phyloP scores from a whole-genome alignment of 306 rosid genomes.

The Rubus idaeus region DNA sequence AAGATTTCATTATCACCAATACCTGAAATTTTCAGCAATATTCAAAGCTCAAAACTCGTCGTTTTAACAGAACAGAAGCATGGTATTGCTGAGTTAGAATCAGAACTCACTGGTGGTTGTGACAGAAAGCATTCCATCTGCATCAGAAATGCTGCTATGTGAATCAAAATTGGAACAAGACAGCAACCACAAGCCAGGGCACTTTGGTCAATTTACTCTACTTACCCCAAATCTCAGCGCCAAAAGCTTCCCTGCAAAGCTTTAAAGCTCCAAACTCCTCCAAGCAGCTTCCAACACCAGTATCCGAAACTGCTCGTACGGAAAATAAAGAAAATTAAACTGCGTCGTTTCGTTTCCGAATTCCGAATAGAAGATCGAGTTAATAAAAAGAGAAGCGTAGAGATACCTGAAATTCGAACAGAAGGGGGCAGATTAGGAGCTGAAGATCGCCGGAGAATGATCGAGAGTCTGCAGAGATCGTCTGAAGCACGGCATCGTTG shows the following conservation, averaged over 20 bases:
- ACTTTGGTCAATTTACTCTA: constrained; percentile 17
- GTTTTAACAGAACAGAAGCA: background rate
- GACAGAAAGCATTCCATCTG: constrained; percentile 79
- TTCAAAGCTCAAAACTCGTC: background rate
- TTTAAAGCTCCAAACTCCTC: constrained; percentile 60
- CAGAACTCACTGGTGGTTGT: constrained; percentile 75
- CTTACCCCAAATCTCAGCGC: constrained; percentile 69
- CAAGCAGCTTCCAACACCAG: constrained; percentile 73
- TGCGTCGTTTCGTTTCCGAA: background rate
- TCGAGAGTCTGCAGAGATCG: constrained; percentile 63
- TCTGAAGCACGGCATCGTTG: constrained; percentile 75
- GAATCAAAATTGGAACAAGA: background rate
- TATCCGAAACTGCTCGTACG: constrained; percentile 66
- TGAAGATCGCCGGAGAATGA: constrained; percentile 52
- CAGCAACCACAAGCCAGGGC: background rate
- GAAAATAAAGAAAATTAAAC: constrained; percentile 11
- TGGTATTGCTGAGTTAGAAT: background rate
- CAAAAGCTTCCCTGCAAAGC: constrained; percentile 34
- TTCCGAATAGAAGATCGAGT: background rate
- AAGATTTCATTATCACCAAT: constrained; percentile 45
- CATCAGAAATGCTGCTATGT: constrained; percentile 20
- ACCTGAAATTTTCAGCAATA: constrained; percentile 46
- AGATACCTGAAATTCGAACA: constrained; percentile 57
- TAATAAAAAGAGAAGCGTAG: background rate
- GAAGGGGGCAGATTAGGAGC: constrained; percentile 33